Conservation (phyloP, 2,329 filamentous ascomycete genomes). For the Neofusicoccum sp. region DNA sequence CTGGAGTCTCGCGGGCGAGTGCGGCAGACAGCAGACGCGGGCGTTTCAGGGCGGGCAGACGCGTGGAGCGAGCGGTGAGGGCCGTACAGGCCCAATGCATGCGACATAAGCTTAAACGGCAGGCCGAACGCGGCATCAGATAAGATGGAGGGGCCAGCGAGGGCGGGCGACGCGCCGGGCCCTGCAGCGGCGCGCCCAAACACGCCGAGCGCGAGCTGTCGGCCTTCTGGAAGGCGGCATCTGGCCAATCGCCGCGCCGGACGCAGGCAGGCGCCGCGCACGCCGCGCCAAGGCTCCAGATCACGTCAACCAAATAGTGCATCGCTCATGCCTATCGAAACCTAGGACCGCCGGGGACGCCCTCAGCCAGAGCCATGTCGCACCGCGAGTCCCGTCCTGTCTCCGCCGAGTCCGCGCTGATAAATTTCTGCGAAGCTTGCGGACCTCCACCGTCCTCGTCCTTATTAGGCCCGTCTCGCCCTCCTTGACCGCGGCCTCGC, state of each 20-base stretch:
- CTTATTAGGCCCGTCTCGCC: conserved; percentile 1
- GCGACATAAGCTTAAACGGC: neutral
- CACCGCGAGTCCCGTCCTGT: conserved; percentile 7
- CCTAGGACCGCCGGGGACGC: neutral
- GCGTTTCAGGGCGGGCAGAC: neutral
- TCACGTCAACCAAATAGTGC: conserved; percentile 18
- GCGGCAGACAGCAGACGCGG: neutral
- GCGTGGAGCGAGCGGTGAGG: conserved; percentile 2
- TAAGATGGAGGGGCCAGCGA: neutral
- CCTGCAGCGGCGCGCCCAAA: neutral
- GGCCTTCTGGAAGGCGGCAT: neutral
- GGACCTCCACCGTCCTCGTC: neutral
- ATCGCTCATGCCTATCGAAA: conserved; percentile 15
- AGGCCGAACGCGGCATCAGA: conserved; percentile 11
- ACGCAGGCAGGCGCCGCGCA: neutral
- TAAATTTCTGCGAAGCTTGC: neutral
- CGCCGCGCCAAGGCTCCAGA: conserved; percentile 4
- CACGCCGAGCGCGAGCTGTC: neutral
- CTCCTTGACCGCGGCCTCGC: neutral
- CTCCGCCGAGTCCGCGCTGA: neutral
- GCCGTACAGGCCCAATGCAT: neutral
- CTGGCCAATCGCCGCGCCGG: neutral
- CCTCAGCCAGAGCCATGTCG: conserved; percentile 2
- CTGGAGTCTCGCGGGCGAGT: neutral
- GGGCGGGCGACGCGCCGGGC: neutral